Evolutionary conservation across 2,329 filamentous ascomycete genomes (phyloP).

Genomic region (Phialocephala sp.): DNA sequence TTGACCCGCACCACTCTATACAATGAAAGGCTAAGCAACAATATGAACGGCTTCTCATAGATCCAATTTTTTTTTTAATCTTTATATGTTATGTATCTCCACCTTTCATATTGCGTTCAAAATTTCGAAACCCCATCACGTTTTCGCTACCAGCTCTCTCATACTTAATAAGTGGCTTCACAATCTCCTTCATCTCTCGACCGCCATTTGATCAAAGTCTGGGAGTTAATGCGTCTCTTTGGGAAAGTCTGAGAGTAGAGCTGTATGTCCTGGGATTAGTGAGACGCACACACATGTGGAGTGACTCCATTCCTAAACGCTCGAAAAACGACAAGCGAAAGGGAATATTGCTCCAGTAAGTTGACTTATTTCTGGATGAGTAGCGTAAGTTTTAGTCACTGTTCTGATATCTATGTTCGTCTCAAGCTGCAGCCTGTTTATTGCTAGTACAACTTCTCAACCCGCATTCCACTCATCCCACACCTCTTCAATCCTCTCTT

Average conservation of each 20-base stretch:
- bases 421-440: background rate
- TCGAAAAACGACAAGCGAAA: no score
- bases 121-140: background rate
- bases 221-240: no score
- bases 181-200: background rate
- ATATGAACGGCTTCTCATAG: background rate
- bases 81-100: no score
- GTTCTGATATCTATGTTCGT: background rate
- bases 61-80: background rate
- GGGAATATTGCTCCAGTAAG: no score
- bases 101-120: no score
- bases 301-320: no score
- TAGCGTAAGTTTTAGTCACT: background rate
- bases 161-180: background rate
- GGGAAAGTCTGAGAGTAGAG: no score
- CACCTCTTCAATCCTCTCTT: slow-evolving; percentile 5
- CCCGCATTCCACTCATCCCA: slow-evolving; percentile 9
- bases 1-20: background rate
- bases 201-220: no score
- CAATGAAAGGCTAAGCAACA: background rate
- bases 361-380: slow-evolving; percentile 7
- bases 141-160: background rate
- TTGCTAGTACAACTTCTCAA: background rate
- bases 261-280: no score
- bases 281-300: no score